These are phyloP conservation scores for Cucumis cinereus DNA, from an alignment of 306 rosid genomes.

Conservation along the genomic window DNA sequence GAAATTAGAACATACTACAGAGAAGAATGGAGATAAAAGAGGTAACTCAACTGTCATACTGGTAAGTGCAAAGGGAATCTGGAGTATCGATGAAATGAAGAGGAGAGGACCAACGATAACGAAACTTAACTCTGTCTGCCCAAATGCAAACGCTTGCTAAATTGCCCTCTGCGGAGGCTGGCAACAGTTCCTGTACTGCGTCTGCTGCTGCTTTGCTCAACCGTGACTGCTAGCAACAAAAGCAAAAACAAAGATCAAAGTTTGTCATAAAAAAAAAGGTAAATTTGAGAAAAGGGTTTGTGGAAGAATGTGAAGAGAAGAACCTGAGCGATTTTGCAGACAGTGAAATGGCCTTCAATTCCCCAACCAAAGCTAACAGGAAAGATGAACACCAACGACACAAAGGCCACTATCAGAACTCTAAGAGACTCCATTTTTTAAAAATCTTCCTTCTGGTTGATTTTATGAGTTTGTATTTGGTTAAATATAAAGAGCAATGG, in stretches of 20 bases:
- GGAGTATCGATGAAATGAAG: slow-evolving; percentile 76
- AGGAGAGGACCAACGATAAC: slow-evolving; percentile 59
- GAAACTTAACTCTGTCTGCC: slow-evolving; percentile 52
- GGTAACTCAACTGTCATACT: slow-evolving; percentile 28
- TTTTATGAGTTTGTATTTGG: neutral
- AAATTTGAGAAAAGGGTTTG: neutral
- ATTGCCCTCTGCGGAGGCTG: slow-evolving; percentile 35
- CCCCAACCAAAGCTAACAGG: slow-evolving; percentile 57
- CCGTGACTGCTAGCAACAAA: slow-evolving; percentile 26
- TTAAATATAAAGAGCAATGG: neutral
- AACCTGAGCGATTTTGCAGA: slow-evolving; percentile 75
- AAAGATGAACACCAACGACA: slow-evolving; percentile 25
- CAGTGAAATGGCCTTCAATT: slow-evolving; percentile 45
- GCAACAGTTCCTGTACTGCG: slow-evolving; percentile 57
- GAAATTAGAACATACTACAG: neutral
- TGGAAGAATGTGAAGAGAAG: neutral
- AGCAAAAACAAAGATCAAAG: neutral
- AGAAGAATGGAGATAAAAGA: neutral
- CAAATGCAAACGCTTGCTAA: slow-evolving; percentile 52
- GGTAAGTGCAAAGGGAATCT: slow-evolving; percentile 40
- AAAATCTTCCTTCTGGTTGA: neutral
- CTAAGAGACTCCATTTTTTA: slow-evolving; percentile 15
- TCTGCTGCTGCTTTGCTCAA: slow-evolving; percentile 35
- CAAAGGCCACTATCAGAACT: slow-evolving; percentile 10
- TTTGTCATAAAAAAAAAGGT: neutral